phyloP scores from a whole-genome alignment of 2,329 filamentous ascomycete species.

The Xylariaceae sp. region DNA sequence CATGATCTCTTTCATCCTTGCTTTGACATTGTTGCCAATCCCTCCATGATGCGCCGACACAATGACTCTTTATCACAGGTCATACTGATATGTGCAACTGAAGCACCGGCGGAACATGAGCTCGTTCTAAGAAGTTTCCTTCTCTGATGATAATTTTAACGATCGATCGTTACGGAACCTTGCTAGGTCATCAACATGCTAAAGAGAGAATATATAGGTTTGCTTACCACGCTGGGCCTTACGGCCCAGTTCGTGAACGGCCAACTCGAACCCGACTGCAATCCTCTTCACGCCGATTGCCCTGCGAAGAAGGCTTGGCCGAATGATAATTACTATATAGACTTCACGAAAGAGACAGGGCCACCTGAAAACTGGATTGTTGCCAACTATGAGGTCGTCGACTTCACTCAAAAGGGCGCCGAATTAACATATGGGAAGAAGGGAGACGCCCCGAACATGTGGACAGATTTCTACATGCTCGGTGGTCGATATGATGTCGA shows the following conservation, averaged over 20 bases:
- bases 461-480: constrained; percentile 44
- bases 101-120: constrained; percentile 1
- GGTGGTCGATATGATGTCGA: constrained; percentile 43
- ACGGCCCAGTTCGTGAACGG: constrained; percentile 32
- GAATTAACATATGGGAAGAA: constrained; percentile 41
- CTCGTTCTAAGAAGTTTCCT: constrained; percentile 1
- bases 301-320: constrained; percentile 39
- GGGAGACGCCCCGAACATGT: constrained; percentile 41
- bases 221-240: constrained; percentile 35
- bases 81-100: constrained; percentile 33
- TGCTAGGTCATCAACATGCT: constrained; percentile 35
- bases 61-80: constrained; percentile 41
- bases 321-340: constrained; percentile 39
- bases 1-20: constrained; percentile 30
- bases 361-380: constrained; percentile 37
- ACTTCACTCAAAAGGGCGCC: constrained; percentile 39
- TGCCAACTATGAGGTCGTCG: constrained; percentile 35
- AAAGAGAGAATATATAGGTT: constrained; percentile 33
- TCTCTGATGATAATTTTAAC: constrained; percentile 26
- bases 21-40: constrained; percentile 37
- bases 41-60: constrained; percentile 25
- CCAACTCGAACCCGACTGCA: constrained; percentile 42
- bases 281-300: constrained; percentile 38
- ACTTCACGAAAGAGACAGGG: constrained; percentile 41
- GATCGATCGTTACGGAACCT: constrained; percentile 27